Conservation (phyloP, 208 protist genomes). For the Wallacemonas sp. region DNA sequence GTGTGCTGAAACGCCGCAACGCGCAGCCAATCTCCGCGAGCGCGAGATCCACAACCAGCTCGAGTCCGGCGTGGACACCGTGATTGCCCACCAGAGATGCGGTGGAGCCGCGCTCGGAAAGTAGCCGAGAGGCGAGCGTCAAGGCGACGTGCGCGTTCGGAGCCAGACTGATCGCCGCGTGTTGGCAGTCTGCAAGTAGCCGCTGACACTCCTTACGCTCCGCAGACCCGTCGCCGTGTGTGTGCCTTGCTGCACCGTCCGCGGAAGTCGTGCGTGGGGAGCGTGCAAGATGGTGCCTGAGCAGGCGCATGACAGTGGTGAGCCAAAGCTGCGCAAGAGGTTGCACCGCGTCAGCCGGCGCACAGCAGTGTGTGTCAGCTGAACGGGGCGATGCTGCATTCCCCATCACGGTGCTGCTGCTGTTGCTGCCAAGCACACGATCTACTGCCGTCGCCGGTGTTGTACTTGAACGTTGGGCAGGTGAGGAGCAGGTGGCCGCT, state of each 20-base stretch:
- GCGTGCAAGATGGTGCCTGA: background rate
- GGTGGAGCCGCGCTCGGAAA: background rate
- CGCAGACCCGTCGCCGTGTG: background rate
- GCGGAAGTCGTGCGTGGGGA: too few relatives aligned
- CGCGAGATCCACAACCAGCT: conserved; percentile 5
- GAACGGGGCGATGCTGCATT: background rate
- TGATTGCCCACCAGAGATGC: too few relatives aligned
- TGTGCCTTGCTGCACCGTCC: too few relatives aligned
- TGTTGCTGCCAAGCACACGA: background rate
- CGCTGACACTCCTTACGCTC: background rate
- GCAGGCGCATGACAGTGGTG: background rate
- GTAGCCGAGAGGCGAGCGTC: background rate
- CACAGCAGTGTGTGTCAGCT: background rate
- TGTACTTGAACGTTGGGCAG: background rate
- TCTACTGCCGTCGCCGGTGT: too few relatives aligned
- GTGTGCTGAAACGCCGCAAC: conserved; percentile 9
- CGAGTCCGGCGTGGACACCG: background rate
- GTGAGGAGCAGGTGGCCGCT: background rate
- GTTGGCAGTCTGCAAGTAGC: background rate
- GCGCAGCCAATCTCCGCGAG: background rate
- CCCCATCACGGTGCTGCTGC: too few relatives aligned
- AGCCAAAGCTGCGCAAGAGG: background rate
- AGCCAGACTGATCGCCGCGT: background rate
- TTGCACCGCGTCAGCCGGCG: background rate
- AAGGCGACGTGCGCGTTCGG: background rate